Evolutionary conservation across 2,329 filamentous ascomycete species (phyloP).

Genomic region (Colletotrichum navitas): DNA sequence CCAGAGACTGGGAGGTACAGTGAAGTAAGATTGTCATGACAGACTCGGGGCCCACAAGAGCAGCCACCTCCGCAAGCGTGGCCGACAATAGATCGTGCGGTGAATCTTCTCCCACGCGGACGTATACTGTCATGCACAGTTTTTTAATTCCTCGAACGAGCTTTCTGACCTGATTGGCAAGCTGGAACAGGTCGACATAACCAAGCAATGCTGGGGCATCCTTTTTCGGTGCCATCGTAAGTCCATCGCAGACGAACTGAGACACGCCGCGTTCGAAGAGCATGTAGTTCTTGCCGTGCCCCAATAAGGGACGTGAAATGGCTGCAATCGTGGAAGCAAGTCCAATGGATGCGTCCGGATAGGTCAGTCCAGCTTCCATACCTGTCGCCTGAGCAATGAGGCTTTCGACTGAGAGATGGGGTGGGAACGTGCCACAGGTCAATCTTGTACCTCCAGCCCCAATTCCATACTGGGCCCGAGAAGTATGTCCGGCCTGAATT

Average conservation of each 20-base stretch:
- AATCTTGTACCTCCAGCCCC: slow-evolving; percentile 33
- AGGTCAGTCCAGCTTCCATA: slow-evolving; percentile 26
- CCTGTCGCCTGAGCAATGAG: slow-evolving; percentile 30
- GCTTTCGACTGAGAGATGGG: slow-evolving; percentile 31
- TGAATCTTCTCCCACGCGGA: slow-evolving; percentile 21
- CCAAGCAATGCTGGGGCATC: slow-evolving; percentile 1
- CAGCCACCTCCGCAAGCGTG: slow-evolving; percentile 14
- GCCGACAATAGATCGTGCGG: slow-evolving; percentile 14
- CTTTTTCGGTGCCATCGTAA: background rate
- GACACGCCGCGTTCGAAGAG: slow-evolving; percentile 16
- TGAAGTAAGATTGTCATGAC: slow-evolving; percentile 36
- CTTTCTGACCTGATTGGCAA: slow-evolving; percentile 16
- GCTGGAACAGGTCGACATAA: slow-evolving; percentile 27
- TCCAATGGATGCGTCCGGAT: slow-evolving; percentile 33
- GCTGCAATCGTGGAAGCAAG: slow-evolving; percentile 38
- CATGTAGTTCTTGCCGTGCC: slow-evolving; percentile 1
- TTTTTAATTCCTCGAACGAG: slow-evolving; percentile 3
- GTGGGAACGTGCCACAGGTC: slow-evolving; percentile 40
- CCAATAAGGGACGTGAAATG: background rate
- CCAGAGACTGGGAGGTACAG: slow-evolving; percentile 22
- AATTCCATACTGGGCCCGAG: slow-evolving; percentile 31
- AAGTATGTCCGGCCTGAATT: slow-evolving; percentile 26
- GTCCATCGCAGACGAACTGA: slow-evolving; percentile 25
- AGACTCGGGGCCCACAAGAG: slow-evolving; percentile 13
- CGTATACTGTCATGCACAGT: slow-evolving; percentile 1